phyloP scores from a whole-genome alignment of 106 monocot species.

The Xerophyta viscosa region DNA sequence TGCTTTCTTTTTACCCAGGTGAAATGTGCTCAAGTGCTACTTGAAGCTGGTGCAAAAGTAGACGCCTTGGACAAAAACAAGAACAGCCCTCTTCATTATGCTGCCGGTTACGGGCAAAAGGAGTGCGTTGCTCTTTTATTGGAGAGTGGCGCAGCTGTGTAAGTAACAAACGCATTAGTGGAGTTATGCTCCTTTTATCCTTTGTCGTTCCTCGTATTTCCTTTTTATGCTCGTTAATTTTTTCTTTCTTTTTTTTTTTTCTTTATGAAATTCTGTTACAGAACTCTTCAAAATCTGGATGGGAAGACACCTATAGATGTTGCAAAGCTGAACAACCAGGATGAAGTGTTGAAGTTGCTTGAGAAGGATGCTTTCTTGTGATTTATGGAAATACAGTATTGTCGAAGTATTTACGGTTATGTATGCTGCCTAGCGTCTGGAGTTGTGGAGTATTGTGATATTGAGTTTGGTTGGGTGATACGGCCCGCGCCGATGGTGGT shows the following conservation, averaged over 20 bases:
- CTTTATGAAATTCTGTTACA: constrained; percentile 17
- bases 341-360: constrained; percentile 87
- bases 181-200: not conserved
- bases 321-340: constrained; percentile 89
- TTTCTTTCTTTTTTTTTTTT: not conserved
- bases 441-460: too few species aligned
- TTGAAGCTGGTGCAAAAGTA: constrained; percentile 77
- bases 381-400: too few species aligned
- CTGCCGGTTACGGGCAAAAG: constrained; percentile 90
- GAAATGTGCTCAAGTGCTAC: constrained; percentile 70
- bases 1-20: too few species aligned
- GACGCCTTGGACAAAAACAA: constrained; percentile 97
- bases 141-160: constrained; percentile 90
- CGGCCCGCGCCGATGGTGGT: too few species aligned
- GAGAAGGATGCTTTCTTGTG: constrained; percentile 93
- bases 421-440: too few species aligned
- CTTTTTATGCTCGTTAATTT: not conserved
- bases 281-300: constrained; percentile 88
- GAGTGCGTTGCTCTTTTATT: constrained; percentile 84
- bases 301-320: constrained; percentile 96
- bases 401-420: too few species aligned
- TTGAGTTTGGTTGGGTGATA: too few species aligned
- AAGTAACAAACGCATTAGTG: too few species aligned
- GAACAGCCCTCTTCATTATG: constrained; percentile 93
- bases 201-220: too few species aligned